Conservation (phyloP, 345 rosid species). For the Barbarea vulgaris region DNA sequence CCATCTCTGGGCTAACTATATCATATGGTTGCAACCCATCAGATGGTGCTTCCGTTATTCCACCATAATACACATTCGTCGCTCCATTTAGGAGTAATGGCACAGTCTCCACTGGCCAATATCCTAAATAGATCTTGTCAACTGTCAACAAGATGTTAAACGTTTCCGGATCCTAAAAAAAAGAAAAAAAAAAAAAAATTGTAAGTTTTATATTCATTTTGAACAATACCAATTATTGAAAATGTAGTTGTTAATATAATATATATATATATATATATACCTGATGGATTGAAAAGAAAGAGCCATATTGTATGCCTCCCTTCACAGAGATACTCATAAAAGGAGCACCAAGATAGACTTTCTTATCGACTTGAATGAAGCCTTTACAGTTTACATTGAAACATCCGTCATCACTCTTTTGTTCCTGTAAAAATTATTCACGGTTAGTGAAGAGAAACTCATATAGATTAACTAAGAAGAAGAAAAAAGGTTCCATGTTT, state of each 20-base stretch:
- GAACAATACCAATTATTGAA: not conserved
- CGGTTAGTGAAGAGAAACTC: not conserved
- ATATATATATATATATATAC: too few relatives aligned
- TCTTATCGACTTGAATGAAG: constrained; percentile 5
- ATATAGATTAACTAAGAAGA: not conserved
- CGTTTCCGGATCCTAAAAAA: constrained; percentile 19
- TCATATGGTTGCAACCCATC: not conserved
- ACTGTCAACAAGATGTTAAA: not conserved
- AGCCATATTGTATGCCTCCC: constrained; percentile 11
- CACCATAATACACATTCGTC: not conserved
- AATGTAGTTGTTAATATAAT: not conserved
- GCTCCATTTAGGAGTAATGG: not conserved
- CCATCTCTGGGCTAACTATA: constrained; percentile 13
- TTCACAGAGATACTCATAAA: not conserved
- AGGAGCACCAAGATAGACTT: not conserved
- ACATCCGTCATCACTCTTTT: not conserved
- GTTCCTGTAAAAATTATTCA: not conserved
- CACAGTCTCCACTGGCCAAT: not conserved
- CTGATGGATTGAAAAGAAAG: not conserved
- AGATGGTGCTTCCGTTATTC: not conserved
- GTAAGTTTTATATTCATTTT: not conserved
- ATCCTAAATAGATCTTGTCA: not conserved
- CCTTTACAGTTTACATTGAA: not conserved
- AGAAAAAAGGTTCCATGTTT: not conserved
- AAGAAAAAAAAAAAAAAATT: too few relatives aligned